Evolutionary conservation across 2,329 filamentous ascomycete genomes (phyloP), one percentile per base, ranked within the genome.

Genomic region (Colletotrichum sp.): DNA sequence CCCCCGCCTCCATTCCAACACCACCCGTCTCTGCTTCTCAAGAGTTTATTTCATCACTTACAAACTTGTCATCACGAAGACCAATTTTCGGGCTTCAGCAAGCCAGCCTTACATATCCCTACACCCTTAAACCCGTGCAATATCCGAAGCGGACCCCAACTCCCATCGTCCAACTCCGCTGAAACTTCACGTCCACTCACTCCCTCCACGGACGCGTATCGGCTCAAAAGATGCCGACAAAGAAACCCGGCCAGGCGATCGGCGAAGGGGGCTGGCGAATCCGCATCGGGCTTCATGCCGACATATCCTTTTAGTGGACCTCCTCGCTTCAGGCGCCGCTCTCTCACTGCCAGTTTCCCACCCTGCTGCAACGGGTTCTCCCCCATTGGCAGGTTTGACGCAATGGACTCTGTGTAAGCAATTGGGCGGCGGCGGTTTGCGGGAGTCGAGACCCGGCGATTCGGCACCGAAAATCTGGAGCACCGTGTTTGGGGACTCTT

Each of bases 171-270:
- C n/a, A 26, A 18, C 24, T 26, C 32, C 34, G 32, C 34, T 26
- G 13, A 64, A 44, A 28, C n/a, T 28, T 5, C n/a, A 13, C 44
- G 44, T 52, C 44, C n/a, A 52, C 44, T 52, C 44, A 13, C 44
- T 52, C n/a, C 2, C 15, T 21, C 16, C 21, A 57, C 55, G 39
- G 63, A 49, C 30, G 57, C 69, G 55, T 49, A 70, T 78, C 77
- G 77, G 77, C 75, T 65, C 71, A 75, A 72, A 75, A 75, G 6
- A 30, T 77, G 71, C 77, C 77, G 77, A 78, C 69, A 70, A 66
- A 73, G 64, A 62, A 67, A 16, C 30, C 34, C 26, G 57, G 24
- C 26, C 24, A 13, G 57, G 44, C 34, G 70, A 73, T 76, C 70
- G 70, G 73, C 64, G 30, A 65, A 28, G 36, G 36, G 36, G 59